Percentiles rank a stretch among this genome's conserved stretches.
Conservation (phyloP, 2,329 filamentous ascomycete species). For the Pseudogymnoascus sp. region DNA sequence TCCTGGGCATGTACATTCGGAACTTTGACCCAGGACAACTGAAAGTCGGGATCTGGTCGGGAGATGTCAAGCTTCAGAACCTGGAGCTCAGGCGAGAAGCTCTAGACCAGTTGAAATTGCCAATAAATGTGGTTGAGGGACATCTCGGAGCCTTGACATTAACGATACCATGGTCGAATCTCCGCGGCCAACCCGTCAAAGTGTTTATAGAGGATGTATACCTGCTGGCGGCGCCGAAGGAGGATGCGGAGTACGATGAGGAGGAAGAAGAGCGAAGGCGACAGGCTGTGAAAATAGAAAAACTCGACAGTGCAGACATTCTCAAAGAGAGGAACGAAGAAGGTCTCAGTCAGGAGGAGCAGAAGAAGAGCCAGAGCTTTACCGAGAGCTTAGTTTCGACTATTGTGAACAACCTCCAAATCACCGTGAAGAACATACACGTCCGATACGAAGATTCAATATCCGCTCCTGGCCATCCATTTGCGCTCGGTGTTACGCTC, state of each 20-base stretch:
- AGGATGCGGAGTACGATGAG: constrained; percentile 87
- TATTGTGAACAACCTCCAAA: constrained; percentile 96
- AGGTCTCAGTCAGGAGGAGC: constrained; percentile 87
- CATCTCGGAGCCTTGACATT: constrained; percentile 88
- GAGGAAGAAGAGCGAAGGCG: constrained; percentile 82
- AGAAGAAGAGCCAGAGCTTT: constrained; percentile 96
- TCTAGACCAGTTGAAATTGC: constrained; percentile 91
- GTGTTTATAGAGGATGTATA: constrained; percentile 97
- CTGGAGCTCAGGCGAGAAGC: constrained; percentile 91
- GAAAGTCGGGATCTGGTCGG: constrained; percentile 98
- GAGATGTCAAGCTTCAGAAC: constrained; percentile 90
- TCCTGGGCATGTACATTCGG: constrained; percentile 99
- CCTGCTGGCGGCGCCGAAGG: constrained; percentile 86
- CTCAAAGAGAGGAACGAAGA: constrained; percentile 88
- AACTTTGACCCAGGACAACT: constrained; percentile 98
- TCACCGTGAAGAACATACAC: constrained; percentile 97
- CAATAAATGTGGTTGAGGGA: constrained; percentile 92
- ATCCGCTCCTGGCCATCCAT: constrained; percentile 88
- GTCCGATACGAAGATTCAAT: constrained; percentile 97
- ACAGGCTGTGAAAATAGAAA: constrained; percentile 96
- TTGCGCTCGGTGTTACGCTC: constrained; percentile 83
- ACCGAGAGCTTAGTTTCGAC: constrained; percentile 91
- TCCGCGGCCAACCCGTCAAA: constrained; percentile 88
- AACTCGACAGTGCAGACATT: constrained; percentile 91
- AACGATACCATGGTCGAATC: constrained; percentile 93